phyloP scores from a whole-genome alignment of 495 filamentous ascomycete species.

The Thermochaetoides thermophila region DNA sequence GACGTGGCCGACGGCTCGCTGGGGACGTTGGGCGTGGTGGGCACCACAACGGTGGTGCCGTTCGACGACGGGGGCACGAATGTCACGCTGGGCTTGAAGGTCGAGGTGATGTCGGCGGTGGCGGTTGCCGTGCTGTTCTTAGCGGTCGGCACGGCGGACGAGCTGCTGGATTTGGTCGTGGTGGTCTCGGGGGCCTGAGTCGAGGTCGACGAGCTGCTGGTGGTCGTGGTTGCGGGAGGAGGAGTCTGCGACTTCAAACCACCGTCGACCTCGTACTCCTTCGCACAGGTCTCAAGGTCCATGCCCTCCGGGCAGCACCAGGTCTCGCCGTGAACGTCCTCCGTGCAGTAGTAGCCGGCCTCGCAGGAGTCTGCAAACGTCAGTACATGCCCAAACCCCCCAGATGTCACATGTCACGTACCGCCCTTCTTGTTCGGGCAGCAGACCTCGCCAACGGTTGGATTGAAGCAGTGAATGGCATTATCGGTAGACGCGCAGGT shows the following conservation, averaged over 20 bases:
- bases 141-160: too few relatives aligned
- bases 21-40: too few relatives aligned
- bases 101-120: too few relatives aligned
- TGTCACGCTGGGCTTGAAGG: too few relatives aligned
- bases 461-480: conserved; percentile 32
- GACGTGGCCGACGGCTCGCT: too few relatives aligned
- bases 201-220: conserved; percentile 7
- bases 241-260: conserved; percentile 23
- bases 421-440: conserved; percentile 30
- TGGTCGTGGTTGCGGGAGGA: conserved; percentile 6
- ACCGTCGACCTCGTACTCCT: conserved; percentile 22
- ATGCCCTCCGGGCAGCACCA: conserved; percentile 34
- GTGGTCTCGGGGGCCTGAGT: conserved; percentile 8
- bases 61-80: too few relatives aligned
- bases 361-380: conserved; percentile 29
- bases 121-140: too few relatives aligned
- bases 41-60: too few relatives aligned
- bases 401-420: conserved; percentile 13
- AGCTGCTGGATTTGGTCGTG: too few relatives aligned
- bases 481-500: conserved; percentile 26
- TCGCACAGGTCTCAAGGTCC: conserved; percentile 27
- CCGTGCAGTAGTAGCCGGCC: conserved; percentile 31
- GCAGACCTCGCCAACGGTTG: conserved; percentile 25
- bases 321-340: conserved; percentile 22
- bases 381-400: background rate